Conservation (phyloP, 1,139 yeast genomes). For the Hyphopichia khmerensis region DNA sequence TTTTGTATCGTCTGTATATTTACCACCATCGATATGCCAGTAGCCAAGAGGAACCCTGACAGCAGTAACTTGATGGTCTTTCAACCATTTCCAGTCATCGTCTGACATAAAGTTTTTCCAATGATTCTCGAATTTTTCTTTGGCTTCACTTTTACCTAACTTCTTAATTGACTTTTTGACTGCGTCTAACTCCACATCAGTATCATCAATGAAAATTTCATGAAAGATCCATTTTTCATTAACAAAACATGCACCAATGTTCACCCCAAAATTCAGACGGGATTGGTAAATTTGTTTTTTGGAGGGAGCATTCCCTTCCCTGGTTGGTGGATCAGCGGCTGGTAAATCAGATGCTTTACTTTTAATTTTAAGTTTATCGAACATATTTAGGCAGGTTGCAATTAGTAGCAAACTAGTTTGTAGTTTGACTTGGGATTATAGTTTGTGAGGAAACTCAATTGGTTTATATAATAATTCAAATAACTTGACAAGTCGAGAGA, state of each 20-base stretch:
- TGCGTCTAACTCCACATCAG: slow-evolving; percentile 72
- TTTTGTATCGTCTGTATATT: slow-evolving; percentile 56
- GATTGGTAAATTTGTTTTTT: slow-evolving; percentile 58
- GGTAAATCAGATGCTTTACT: slow-evolving; percentile 25
- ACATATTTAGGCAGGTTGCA: slow-evolving; percentile 20
- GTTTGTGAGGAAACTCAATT: neutral
- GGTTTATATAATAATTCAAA: neutral
- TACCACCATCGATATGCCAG: slow-evolving; percentile 77
- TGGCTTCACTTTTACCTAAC: slow-evolving; percentile 56
- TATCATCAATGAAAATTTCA: slow-evolving; percentile 52
- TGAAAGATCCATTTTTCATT: slow-evolving; percentile 75
- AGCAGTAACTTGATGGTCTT: slow-evolving; percentile 64
- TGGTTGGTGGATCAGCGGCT: slow-evolving; percentile 27
- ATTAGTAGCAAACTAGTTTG: neutral
- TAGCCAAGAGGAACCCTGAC: slow-evolving; percentile 88
- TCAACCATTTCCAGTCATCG: slow-evolving; percentile 79
- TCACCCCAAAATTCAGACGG: slow-evolving; percentile 79
- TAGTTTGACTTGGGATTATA: too few species aligned
- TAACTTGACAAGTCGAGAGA: neutral
- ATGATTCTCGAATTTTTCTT: slow-evolving; percentile 58
- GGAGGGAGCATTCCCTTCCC: slow-evolving; percentile 37
- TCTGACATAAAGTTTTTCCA: slow-evolving; percentile 67
- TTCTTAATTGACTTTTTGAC: slow-evolving; percentile 47
- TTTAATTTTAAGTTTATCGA: slow-evolving; percentile 41
- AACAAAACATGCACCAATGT: slow-evolving; percentile 81